A percentile compares a stretch with the other conserved stretches of the same genome.
Conservation (phyloP, 1,284 basidiomycete genomes). For the Naganishia albida region DNA sequence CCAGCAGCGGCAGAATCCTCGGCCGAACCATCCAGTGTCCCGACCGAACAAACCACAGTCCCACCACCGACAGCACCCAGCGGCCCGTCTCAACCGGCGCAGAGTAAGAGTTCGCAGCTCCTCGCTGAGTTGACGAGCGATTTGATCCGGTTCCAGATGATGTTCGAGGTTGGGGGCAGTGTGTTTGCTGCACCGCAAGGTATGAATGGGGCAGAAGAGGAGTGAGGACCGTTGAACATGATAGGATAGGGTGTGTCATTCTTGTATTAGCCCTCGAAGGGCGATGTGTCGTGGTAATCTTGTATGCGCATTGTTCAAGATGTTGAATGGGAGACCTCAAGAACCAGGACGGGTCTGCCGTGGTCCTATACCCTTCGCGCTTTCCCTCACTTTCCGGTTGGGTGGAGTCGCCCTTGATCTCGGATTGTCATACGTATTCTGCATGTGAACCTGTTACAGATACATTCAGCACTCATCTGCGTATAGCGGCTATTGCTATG, state of each 20-base stretch:
- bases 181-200: constrained; percentile 22
- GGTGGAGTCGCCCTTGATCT: too few species aligned
- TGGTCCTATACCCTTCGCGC: too few species aligned
- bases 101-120: constrained; percentile 64
- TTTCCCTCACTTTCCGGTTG: too few species aligned
- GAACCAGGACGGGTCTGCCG: not conserved
- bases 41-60: not conserved
- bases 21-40: not conserved
- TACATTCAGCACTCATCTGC: too few species aligned
- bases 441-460: too few species aligned
- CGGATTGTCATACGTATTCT: too few species aligned
- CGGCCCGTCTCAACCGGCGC: constrained; percentile 20
- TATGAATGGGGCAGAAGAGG: constrained; percentile 1
- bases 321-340: not conserved
- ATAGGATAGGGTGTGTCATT: not conserved
- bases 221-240: not conserved
- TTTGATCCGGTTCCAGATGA: constrained; percentile 80
- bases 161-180: constrained; percentile 63
- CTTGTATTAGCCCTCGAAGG: not conserved
- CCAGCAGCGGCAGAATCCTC: not conserved
- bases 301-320: not conserved
- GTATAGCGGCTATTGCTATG: too few species aligned
- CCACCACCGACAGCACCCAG: constrained; percentile 13
- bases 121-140: constrained; percentile 88
- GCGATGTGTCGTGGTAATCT: not conserved